These are phyloP conservation scores for Mesembryanthemum crystallinum DNA, from an alignment of 148 eudicot species.

Conservation along the genomic window DNA sequence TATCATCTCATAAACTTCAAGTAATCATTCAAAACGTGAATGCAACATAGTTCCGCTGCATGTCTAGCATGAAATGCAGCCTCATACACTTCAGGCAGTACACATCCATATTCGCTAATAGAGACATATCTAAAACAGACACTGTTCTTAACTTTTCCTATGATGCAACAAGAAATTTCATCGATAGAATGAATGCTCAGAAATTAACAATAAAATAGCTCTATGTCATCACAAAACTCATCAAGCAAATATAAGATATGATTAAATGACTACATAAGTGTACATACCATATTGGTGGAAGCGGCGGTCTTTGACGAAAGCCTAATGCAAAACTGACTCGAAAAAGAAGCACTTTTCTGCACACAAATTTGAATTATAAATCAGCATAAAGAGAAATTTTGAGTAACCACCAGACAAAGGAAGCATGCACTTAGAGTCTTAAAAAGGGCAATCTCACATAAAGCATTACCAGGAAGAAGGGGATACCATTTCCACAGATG, in stretches of 20 bases:
- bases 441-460: constrained; percentile 17
- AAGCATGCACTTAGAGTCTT: constrained; percentile 21
- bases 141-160: not conserved
- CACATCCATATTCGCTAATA: not conserved
- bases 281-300: constrained; percentile 67
- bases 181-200: not conserved
- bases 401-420: not conserved
- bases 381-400: constrained; percentile 3
- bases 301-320: constrained; percentile 49
- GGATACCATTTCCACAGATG: constrained; percentile 62
- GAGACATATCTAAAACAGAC: not conserved
- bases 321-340: constrained; percentile 58
- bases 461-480: constrained; percentile 54
- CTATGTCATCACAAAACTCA: too few species aligned
- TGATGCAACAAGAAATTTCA: not conserved
- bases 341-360: constrained; percentile 51
- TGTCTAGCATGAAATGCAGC: too few species aligned
- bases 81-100: too few species aligned
- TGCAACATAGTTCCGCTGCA: too few species aligned
- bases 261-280: constrained; percentile 8
- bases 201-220: not conserved
- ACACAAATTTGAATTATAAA: constrained; percentile 23
- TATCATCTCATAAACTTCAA: not conserved
- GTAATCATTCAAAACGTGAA: too few species aligned
- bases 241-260: not conserved